phyloP scores from a whole-genome alignment of 208 protist species.

The Trypanosoma melophagium region DNA sequence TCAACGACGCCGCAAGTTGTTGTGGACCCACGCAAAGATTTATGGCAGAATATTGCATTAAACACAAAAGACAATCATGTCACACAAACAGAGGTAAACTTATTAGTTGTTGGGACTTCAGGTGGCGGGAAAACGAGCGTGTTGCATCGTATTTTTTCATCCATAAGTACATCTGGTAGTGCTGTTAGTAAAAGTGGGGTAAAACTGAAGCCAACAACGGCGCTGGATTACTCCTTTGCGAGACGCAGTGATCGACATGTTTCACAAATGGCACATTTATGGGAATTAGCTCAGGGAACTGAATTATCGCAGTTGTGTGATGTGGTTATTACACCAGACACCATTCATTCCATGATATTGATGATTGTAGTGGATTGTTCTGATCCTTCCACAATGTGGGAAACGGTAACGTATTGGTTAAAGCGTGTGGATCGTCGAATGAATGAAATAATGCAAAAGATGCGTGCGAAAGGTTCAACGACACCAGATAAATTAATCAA shows the following conservation, averaged over 20 bases:
- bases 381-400: constrained; percentile 61
- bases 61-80: constrained; percentile 69
- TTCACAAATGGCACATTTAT: constrained; percentile 87
- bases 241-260: constrained; percentile 76
- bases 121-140: constrained; percentile 85
- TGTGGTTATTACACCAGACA: constrained; percentile 85
- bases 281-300: constrained; percentile 86
- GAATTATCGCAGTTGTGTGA: constrained; percentile 82
- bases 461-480: constrained; percentile 72
- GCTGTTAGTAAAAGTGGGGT: constrained; percentile 20
- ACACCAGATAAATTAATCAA: constrained; percentile 79
- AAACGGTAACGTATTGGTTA: constrained; percentile 74
- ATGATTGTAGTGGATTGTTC: constrained; percentile 81
- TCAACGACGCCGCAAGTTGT: constrained; percentile 36
- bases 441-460: constrained; percentile 65
- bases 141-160: constrained; percentile 67
- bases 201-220: constrained; percentile 83
- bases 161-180: constrained; percentile 40
- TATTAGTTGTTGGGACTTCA: constrained; percentile 68
- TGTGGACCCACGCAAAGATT: constrained; percentile 79
- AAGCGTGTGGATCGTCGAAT: constrained; percentile 69
- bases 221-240: constrained; percentile 86
- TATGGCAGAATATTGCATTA: constrained; percentile 87
- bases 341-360: constrained; percentile 70
- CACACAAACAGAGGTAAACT: constrained; percentile 64